These are phyloP conservation scores for Beauveria sp. DNA, from an alignment of 2,329 filamentous ascomycete species.

Conservation along the genomic window DNA sequence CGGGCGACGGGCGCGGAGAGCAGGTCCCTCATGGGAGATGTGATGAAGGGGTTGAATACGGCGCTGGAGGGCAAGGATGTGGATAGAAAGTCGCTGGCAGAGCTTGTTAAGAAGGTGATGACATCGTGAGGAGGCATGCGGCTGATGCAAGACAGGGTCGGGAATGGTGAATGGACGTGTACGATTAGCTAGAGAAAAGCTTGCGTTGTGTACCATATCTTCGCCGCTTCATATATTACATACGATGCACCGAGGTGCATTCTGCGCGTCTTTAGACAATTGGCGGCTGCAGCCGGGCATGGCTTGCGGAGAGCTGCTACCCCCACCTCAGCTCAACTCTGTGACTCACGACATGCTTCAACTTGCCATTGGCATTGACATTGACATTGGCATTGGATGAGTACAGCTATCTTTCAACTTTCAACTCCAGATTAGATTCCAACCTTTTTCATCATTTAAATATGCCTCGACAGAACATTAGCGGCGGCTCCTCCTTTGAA, in stretches of 20 bases:
- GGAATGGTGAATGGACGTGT: not conserved
- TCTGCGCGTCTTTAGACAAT: not conserved
- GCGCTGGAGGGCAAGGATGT: slow-evolving; percentile 56
- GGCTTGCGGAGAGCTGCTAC: not conserved
- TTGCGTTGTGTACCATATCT: not conserved
- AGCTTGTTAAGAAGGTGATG: slow-evolving; percentile 47
- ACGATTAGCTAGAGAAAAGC: not conserved
- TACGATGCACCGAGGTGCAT: not conserved
- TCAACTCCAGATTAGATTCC: not conserved
- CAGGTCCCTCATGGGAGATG: slow-evolving; percentile 48
- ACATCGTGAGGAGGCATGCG: slow-evolving; percentile 12
- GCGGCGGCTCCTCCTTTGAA: slow-evolving; percentile 45
- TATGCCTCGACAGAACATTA: slow-evolving; percentile 34
- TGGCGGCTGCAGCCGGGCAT: not conserved
- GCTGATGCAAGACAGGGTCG: no score
- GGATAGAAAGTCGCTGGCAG: slow-evolving; percentile 53
- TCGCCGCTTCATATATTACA: not conserved
- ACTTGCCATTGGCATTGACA: not conserved
- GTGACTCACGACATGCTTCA: not conserved
- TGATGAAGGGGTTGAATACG: slow-evolving; percentile 54
- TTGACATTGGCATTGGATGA: not conserved
- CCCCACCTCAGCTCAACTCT: slow-evolving; percentile 1
- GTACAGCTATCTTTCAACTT: not conserved
- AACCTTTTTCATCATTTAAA: not conserved
- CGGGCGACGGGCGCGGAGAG: slow-evolving; percentile 35